Conservation (phyloP, 1,284 basidiomycete genomes). For the Puccinia polysora region DNA sequence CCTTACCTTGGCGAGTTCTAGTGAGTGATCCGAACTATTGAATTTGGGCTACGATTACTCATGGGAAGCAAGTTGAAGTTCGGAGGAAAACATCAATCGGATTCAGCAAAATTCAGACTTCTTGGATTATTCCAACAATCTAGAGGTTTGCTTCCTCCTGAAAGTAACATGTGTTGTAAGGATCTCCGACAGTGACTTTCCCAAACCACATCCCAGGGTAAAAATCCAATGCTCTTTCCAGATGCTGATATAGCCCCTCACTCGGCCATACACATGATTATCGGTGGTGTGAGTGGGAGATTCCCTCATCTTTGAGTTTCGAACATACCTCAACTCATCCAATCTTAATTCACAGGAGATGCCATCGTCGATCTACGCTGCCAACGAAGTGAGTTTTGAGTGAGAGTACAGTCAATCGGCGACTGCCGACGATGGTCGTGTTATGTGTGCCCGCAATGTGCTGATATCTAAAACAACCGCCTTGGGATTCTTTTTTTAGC, state of each 20-base stretch:
- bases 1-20: slow-evolving; percentile 23
- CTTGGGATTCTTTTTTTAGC: neutral
- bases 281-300: slow-evolving; percentile 21
- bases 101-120: slow-evolving; percentile 7
- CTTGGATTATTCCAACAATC: slow-evolving; percentile 9
- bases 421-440: neutral
- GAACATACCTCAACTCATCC: neutral
- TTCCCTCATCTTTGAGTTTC: neutral
- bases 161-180: too few relatives aligned
- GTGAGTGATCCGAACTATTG: too few relatives aligned
- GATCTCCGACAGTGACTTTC: neutral
- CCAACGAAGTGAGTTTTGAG: slow-evolving; percentile 30
- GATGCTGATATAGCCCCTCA: slow-evolving; percentile 29
- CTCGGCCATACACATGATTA: slow-evolving; percentile 19
- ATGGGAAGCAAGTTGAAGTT: too few relatives aligned
- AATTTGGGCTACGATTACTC: too few relatives aligned
- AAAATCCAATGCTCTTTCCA: slow-evolving; percentile 24
- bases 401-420: neutral
- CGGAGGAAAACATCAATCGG: neutral
- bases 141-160: slow-evolving; percentile 10
- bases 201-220: neutral
- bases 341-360: slow-evolving; percentile 19
- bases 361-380: slow-evolving; percentile 26
- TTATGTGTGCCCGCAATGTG: neutral
- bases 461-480: too few relatives aligned